Evolutionary conservation across 257 asterid genomes (phyloP).

Genomic region (Solanum ossicruentum): DNA sequence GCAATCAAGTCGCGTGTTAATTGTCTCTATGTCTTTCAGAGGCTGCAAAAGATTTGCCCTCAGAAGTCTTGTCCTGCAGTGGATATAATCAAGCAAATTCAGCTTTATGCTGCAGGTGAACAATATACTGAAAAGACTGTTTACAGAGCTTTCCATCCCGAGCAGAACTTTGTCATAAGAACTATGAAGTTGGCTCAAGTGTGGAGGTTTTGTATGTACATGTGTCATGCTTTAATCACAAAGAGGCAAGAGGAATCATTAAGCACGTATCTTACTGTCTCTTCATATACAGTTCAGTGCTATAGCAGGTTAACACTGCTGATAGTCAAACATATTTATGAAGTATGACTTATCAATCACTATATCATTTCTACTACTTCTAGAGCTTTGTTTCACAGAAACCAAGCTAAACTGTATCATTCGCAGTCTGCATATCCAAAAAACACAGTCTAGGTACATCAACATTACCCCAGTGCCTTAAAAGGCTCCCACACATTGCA

Average conservation of each 20-base stretch:
- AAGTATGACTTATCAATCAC: background rate
- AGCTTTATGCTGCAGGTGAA: background rate
- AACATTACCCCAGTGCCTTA: no score
- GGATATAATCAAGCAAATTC: background rate
- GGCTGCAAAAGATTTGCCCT: slow-evolving; percentile 99
- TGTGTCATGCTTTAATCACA: background rate
- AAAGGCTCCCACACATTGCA: no score
- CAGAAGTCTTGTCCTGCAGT: slow-evolving; percentile 86
- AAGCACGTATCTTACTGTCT: background rate
- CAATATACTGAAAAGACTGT: background rate
- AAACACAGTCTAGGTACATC: background rate
- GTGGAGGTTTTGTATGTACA: background rate
- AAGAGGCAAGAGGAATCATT: background rate
- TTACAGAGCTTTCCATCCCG: background rate
- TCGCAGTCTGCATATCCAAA: background rate
- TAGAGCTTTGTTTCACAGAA: background rate
- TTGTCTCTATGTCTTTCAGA: slow-evolving; percentile 83
- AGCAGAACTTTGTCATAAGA: background rate
- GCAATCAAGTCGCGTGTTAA: slow-evolving; percentile 89
- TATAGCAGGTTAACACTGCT: background rate
- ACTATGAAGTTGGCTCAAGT: background rate
- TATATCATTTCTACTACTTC: background rate
- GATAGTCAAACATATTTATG: background rate
- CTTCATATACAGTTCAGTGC: background rate
- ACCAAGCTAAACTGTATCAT: background rate